Base-by-base conservation (phyloP, 2,329 filamentous ascomycete genomes). In the Atkinsonella texensis region DNA sequence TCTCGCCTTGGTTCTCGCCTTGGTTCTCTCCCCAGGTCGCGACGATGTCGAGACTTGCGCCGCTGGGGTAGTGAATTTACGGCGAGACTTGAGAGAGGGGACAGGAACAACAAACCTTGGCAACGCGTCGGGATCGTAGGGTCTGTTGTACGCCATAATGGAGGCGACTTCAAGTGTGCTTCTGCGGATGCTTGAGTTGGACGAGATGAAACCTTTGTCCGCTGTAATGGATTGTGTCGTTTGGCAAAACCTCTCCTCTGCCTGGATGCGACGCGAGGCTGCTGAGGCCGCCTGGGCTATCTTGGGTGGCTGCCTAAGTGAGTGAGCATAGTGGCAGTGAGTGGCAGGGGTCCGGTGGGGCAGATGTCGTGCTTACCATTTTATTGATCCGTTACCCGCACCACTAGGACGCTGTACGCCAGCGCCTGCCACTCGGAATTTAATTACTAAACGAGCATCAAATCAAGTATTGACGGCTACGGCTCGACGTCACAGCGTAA, bases 121-220 rank as follows among this genome's bases (percentile, higher is more conserved):
- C 57, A 98, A 81, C 65, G 89, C 87, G 74, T 98, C 91, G 35
- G 90, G 90, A 68, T 98, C 95, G 74, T 89, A 93, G 52, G 85
- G 81, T 68, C 83, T 83, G 71, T 95, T 95, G 77, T 97, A 97
- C 52, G 91, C 91, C 91, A 97, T 97, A 55, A 65, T 69, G 44
- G 18, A 32, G 39, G 28, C 8, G 31, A 32, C 41, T 18, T 12
- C 18, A 13, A 57, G 53, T 39, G 47, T 41, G 38, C 15, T 3
- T 43, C 41, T 43, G 12, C 4, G 17, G 41, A 38, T 38, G 15
- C 35, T 38, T 7, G 4, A 38, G 15, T 38, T 38, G 35, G 28
- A 38, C 7, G 35, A 8, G 35, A 12, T 38, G 7, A 5, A 38
- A 38, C 1, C 8, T 15, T 12, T 12, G 33, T 23, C 3, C 20